Evolutionary conservation across 2,329 filamentous ascomycete species (phyloP), one percentile per base, ranked within the genome.

Genomic region (Coniochaeta sp.): DNA sequence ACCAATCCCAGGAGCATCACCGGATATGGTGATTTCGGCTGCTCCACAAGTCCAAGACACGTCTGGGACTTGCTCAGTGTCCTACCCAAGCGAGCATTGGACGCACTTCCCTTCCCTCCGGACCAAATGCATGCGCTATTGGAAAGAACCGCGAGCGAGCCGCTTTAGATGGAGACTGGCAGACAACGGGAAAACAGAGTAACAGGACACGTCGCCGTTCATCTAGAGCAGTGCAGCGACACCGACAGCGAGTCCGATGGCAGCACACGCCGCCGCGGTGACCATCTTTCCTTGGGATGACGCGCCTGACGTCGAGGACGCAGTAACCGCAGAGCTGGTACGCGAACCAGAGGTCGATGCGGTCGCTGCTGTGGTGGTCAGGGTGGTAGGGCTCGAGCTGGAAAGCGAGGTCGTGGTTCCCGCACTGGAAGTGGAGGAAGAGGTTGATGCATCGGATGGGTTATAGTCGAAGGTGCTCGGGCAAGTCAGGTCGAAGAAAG

Each of bases 401-500:
- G 66, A 61, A 58, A 61, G 59, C 24, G 64, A 63, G 26, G 42
- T 62, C 44, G 57, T 38, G 22, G 54, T 61, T n/a, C 47, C 62
- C 52, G 62, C 58, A 38, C 65, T 61, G 42, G 64, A 57, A 16
- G 64, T 57, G 24, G 66, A 62, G 44, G 67, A 60, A 40, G 66
- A 59, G 19, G 69, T 65, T 50, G 65, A 61, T 30, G n/a, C n/a
- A n/a, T n/a, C n/a, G n/a, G 66, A 65, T 60, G 70, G 66, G 54
- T 72, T 75, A 17, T 34, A 34, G 60, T 75, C 69, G 60, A 76
- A 76, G 61, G 70, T 71, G 63, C 72, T 74, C 47, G 79, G 77
- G 76, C 82, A 85, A 66, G 74, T 78, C 59, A 85, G 76, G 69
- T 85, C 75, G 71, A 80, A 85, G 59, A 73, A 71, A 50, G 82